These are phyloP conservation scores for Pulveroboletus sp. DNA, from an alignment of 1,284 basidiomycete species.

Conservation along the genomic window DNA sequence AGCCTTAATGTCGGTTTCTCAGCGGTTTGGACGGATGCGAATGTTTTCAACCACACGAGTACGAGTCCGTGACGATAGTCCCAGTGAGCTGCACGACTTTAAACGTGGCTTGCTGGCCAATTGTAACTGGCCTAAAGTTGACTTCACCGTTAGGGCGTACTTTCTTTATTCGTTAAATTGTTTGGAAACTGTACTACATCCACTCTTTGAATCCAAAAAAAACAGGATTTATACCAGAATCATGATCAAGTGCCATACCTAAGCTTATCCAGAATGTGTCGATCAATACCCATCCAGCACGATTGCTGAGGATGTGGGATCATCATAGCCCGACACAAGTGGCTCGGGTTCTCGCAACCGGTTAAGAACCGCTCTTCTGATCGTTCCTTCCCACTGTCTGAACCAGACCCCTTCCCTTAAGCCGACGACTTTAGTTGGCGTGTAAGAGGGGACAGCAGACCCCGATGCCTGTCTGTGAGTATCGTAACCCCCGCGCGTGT, in stretches of 20 bases:
- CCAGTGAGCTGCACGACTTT: not conserved
- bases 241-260: not conserved
- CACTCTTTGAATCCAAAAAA: not conserved
- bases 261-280: not conserved
- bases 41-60: slow-evolving; percentile 21
- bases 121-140: not conserved
- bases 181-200: slow-evolving; percentile 15
- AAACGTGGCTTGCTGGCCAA: not conserved
- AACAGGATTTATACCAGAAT: slow-evolving; percentile 9
- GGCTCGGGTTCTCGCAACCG: slow-evolving; percentile 33
- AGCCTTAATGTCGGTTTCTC: slow-evolving; percentile 25
- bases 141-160: not conserved
- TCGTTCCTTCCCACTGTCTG: slow-evolving; percentile 69
- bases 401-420: slow-evolving; percentile 77
- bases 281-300: slow-evolving; percentile 40
- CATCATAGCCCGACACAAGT: slow-evolving; percentile 26
- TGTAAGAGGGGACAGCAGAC: slow-evolving; percentile 27
- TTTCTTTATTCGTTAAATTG: slow-evolving; percentile 28
- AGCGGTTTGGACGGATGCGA: slow-evolving; percentile 34
- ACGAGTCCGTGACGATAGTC: slow-evolving; percentile 9
- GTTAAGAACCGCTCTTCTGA: slow-evolving; percentile 52
- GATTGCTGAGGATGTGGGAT: slow-evolving; percentile 10
- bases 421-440: slow-evolving; percentile 48
- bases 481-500: slow-evolving; percentile 26
- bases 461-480: slow-evolving; percentile 9